phyloP scores from a whole-genome alignment of 116 monocot genomes.

The Posidonia oceanica region DNA sequence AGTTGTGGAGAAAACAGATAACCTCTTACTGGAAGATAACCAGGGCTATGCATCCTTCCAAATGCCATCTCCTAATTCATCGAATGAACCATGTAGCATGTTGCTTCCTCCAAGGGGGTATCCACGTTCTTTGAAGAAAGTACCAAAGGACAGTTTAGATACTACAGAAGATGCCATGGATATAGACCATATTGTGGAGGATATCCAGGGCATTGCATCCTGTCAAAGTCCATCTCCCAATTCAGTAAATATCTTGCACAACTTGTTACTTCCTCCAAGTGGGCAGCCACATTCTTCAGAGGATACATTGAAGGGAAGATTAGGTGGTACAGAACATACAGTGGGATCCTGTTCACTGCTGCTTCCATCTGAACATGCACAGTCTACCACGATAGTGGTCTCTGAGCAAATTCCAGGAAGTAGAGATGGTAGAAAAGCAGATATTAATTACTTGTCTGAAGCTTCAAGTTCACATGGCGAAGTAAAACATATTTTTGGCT shows the following conservation, averaged over 20 bases:
- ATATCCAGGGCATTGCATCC: neutral
- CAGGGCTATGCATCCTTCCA: neutral
- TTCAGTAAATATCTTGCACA: neutral
- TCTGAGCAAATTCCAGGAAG: neutral
- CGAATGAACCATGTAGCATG: too few species aligned
- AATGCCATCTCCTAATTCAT: too few species aligned
- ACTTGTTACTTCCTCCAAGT: neutral
- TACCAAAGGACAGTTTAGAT: neutral
- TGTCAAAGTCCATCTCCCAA: neutral
- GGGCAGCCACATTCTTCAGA: neutral
- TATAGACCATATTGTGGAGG: neutral
- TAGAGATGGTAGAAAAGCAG: neutral
- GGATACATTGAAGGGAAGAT: neutral
- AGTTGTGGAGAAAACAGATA: too few species aligned
- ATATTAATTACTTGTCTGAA: neutral
- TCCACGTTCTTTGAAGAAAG: too few species aligned
- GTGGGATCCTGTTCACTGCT: neutral
- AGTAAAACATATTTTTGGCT: neutral
- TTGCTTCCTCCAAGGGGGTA: too few species aligned
- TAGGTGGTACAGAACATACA: neutral
- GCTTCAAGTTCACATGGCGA: conserved; percentile 1
- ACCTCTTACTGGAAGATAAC: neutral
- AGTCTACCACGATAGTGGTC: neutral
- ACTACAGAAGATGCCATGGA: neutral
- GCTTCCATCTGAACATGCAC: neutral